Percentiles rank a stretch among this genome's conserved stretches.
Conservation (phyloP, 306 rosid genomes). For the Sicyos baderoa region DNA sequence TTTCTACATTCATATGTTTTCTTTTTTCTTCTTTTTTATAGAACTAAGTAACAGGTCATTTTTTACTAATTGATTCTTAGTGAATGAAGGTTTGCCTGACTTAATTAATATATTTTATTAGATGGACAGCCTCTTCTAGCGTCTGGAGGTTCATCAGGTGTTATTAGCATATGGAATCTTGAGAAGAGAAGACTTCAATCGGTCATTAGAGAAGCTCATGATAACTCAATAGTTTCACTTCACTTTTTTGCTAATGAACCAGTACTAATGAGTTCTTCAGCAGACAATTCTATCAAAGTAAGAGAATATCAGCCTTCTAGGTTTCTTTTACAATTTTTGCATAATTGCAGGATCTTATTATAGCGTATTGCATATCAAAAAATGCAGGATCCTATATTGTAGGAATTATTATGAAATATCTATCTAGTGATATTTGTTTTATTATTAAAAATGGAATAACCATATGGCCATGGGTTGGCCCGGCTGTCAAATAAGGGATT, state of each 20-base stretch:
- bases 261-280: conserved; percentile 80
- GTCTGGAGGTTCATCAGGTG: conserved; percentile 97
- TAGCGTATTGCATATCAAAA: no score
- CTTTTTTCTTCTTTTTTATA: not conserved
- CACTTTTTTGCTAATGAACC: conserved; percentile 93
- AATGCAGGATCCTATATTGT: not conserved
- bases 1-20: not conserved
- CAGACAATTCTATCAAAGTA: conserved; percentile 90
- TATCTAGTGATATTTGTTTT: not conserved
- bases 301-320: conserved; percentile 18
- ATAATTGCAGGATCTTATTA: no score
- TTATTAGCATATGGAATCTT: conserved; percentile 92
- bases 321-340: not conserved
- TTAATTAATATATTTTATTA: conserved; percentile 26
- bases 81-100: conserved; percentile 17
- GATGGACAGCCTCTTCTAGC: conserved; percentile 96
- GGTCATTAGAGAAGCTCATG: conserved; percentile 86
- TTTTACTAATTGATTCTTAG: conserved; percentile 1
- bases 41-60: not conserved
- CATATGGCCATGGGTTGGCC: not conserved
- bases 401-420: not conserved
- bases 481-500: not conserved
- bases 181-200: conserved; percentile 92
- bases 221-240: conserved; percentile 56
- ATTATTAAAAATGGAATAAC: no score